Evolutionary conservation across 768 basidiomycete species (phyloP).

Genomic region (Pulveroboletus sp.): DNA sequence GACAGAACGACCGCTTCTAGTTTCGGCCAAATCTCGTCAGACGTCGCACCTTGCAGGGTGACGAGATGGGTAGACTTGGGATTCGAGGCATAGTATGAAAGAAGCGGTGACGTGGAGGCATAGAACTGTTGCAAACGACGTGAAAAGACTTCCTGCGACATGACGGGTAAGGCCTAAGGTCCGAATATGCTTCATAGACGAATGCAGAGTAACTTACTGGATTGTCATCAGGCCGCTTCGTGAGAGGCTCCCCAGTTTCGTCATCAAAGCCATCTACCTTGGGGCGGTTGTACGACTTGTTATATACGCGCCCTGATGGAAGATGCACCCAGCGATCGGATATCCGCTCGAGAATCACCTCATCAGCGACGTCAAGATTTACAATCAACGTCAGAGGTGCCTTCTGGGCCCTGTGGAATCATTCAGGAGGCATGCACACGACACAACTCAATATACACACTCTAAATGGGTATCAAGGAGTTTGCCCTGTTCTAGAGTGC

Average conservation of each 20-base stretch:
- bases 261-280: constrained; percentile 80
- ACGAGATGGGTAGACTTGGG: constrained; percentile 44
- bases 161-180: constrained; percentile 1
- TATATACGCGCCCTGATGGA: constrained; percentile 88
- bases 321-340: constrained; percentile 89
- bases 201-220: constrained; percentile 56
- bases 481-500: constrained; percentile 81
- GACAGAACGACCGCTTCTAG: constrained; percentile 60
- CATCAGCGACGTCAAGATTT: constrained; percentile 86
- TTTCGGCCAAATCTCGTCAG: constrained; percentile 89
- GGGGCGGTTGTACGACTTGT: constrained; percentile 83
- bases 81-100: constrained; percentile 59
- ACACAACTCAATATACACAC: constrained; percentile 36
- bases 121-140: constrained; percentile 79
- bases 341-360: constrained; percentile 81
- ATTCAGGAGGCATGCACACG: not conserved
- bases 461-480: constrained; percentile 74
- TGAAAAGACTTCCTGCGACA: constrained; percentile 66
- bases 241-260: constrained; percentile 82
- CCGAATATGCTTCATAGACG: not conserved
- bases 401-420: constrained; percentile 48
- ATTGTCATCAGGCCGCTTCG: constrained; percentile 86
- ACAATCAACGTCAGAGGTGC: constrained; percentile 77
- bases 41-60: constrained; percentile 68
- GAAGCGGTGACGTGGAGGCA: constrained; percentile 74